phyloP scores from a whole-genome alignment of 805 yeast genomes.

The Ogataea chonburiensis region DNA sequence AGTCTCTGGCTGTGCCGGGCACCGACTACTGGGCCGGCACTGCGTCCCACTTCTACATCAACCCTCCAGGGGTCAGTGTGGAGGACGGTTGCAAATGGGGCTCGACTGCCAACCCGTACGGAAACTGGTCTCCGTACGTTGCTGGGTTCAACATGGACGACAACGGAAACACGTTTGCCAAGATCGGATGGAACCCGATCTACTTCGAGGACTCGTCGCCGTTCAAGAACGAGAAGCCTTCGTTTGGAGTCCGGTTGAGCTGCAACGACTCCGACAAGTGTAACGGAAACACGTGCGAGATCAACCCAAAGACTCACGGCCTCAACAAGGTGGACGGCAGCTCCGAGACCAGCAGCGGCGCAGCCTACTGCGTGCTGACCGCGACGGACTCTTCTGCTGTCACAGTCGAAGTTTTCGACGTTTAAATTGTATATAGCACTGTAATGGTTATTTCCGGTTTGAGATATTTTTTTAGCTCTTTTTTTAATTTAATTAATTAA shows the following conservation, averaged over 20 bases:
- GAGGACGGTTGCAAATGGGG: constrained; percentile 89
- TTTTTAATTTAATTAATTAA: background rate
- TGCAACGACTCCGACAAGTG: constrained; percentile 73
- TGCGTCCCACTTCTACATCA: constrained; percentile 83
- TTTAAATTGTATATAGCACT: constrained; percentile 9
- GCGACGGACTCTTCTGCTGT: constrained; percentile 65
- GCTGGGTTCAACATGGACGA: constrained; percentile 86
- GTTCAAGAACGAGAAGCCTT: constrained; percentile 55
- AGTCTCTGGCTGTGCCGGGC: constrained; percentile 78
- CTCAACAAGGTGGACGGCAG: constrained; percentile 53
- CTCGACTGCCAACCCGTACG: constrained; percentile 58
- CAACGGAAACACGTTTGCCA: constrained; percentile 69
- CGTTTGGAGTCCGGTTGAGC: constrained; percentile 67
- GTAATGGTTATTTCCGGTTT: constrained; percentile 1
- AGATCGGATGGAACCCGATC: constrained; percentile 90
- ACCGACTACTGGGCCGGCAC: constrained; percentile 82
- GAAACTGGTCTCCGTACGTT: constrained; percentile 93
- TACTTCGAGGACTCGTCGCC: constrained; percentile 60
- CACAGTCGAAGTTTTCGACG: constrained; percentile 65
- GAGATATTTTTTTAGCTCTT: background rate
- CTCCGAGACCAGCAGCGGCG: constrained; percentile 45
- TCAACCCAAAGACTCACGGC: constrained; percentile 65
- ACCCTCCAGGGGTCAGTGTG: constrained; percentile 77
- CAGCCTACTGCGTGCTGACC: constrained; percentile 81
- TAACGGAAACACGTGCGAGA: constrained; percentile 76